Base-by-base conservation (phyloP, 768 basidiomycete genomes). In the Coprinellus aureogranulatus region DNA sequence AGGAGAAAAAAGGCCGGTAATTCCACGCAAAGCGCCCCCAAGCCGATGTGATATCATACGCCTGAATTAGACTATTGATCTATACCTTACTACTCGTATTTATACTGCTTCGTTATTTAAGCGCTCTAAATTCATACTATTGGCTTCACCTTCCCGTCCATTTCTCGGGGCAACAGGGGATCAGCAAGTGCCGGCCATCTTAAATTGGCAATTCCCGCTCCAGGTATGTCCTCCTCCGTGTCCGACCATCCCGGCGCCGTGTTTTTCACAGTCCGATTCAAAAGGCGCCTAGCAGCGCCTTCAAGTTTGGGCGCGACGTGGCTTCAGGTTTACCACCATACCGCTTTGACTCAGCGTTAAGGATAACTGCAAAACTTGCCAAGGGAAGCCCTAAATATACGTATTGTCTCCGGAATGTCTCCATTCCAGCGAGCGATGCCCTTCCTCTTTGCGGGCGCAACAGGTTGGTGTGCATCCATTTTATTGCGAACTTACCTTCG, bases 391-490 rank as follows among this genome's bases (percentile, higher is more conserved):
- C 10, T 18, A 39, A 9, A 9, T 39, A 39, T 9, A 9, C 37
- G 37, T 9, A 39, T 18, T 39, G 18, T 39, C 9, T 39, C 20
- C 41, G 34, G 20, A 5, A 58, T 58, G 57, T 53, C 52, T 28
- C 50, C 31, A 37, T 46, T 53, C 20, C 40, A 76, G 58, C 77
- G 81, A 57, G 67, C 75, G 31, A 61, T 77, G 23, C 84, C 86
- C 30, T 79, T 79, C 60, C 45, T 85, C 31, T 68, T 88, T 40
- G 87, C 88, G 54, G 77, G 79, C 34, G 61, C 77, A 44, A 77
- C 86, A 66, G 88, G 88, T 87, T 64, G 54, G 69, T 42, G 26
- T 39, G 23, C n/a, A n/a, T n/a, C n/a, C n/a, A n/a, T 45, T 34
- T 37, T 48, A 31, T 49, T 37, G 23, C 30, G 30, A 25, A 40